Conservation (phyloP, 257 asterid genomes). For the Parsonsia alboflavescens region DNA sequence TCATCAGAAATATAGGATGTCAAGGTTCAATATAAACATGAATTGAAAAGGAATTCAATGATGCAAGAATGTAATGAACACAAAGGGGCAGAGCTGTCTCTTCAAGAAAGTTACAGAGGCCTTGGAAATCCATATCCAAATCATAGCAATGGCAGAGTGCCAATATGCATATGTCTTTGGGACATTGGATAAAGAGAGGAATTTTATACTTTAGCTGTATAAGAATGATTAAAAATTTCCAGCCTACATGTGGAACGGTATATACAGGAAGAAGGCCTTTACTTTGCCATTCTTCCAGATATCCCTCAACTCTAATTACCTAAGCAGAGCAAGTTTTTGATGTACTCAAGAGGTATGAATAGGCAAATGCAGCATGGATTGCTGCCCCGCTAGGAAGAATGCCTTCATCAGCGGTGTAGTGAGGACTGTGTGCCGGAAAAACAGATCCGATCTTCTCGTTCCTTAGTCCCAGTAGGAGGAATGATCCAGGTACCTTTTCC, state of each 20-base stretch:
- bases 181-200: neutral
- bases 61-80: neutral
- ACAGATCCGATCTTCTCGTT: conserved; percentile 35
- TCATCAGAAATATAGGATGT: neutral
- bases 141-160: neutral
- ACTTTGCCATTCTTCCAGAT: neutral
- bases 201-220: neutral
- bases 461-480: conserved; percentile 33
- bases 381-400: conserved; percentile 57
- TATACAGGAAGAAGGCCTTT: neutral
- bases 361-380: conserved; percentile 46
- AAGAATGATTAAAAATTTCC: neutral
- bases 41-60: neutral
- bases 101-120: no score
- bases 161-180: neutral
- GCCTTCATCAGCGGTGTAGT: conserved; percentile 46
- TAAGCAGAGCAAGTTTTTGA: conserved; percentile 7
- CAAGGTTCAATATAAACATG: neutral
- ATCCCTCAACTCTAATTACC: neutral
- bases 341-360: conserved; percentile 28
- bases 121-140: neutral
- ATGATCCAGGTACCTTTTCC: conserved; percentile 33
- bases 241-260: neutral
- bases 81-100: no score
- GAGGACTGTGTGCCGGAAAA: conserved; percentile 47